Percentiles rank a stretch among this genome's conserved stretches.
Conservation (phyloP, 2,329 filamentous ascomycete species). For the Pseudogymnoascus sp. region DNA sequence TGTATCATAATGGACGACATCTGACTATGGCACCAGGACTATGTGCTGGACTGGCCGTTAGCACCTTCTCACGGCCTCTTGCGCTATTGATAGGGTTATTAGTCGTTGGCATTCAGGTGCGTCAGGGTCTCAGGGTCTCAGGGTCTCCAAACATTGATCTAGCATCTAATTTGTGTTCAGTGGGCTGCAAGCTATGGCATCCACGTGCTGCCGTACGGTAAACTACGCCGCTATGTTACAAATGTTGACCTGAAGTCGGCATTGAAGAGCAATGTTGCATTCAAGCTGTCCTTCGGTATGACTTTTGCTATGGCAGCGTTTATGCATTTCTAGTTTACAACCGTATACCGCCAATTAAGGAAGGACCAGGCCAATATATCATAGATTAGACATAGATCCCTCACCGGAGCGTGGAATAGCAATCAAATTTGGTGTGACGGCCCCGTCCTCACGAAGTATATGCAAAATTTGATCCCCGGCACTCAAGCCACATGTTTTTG, state of each 20-base stretch:
- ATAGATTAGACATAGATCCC: conserved; percentile 6
- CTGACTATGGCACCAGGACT: conserved; percentile 38
- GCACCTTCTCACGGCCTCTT: conserved; percentile 63
- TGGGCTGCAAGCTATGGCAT: conserved; percentile 45
- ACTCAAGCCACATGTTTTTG: conserved; percentile 65
- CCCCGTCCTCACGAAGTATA: conserved; percentile 43
- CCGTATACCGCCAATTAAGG: conserved; percentile 4
- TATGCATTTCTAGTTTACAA: conserved; percentile 40
- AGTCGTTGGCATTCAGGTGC: conserved; percentile 56
- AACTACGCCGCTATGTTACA: conserved; percentile 43
- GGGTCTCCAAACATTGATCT: neutral
- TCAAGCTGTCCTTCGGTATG: conserved; percentile 53
- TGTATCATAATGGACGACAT: neutral
- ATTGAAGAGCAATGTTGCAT: conserved; percentile 31
- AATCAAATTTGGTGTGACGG: neutral
- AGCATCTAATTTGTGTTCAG: conserved; percentile 27
- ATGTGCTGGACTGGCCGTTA: conserved; percentile 55
- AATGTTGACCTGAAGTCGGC: conserved; percentile 39
- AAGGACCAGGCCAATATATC: neutral
- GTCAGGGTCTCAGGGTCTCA: conserved; percentile 21
- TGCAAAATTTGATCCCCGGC: conserved; percentile 52
- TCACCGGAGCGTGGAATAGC: neutral
- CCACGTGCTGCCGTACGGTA: conserved; percentile 32
- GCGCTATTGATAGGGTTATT: conserved; percentile 59
- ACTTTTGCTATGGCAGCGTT: conserved; percentile 67